Base-by-base conservation (phyloP, 495 filamentous ascomycete genomes). In the Haplographium delicatum region DNA sequence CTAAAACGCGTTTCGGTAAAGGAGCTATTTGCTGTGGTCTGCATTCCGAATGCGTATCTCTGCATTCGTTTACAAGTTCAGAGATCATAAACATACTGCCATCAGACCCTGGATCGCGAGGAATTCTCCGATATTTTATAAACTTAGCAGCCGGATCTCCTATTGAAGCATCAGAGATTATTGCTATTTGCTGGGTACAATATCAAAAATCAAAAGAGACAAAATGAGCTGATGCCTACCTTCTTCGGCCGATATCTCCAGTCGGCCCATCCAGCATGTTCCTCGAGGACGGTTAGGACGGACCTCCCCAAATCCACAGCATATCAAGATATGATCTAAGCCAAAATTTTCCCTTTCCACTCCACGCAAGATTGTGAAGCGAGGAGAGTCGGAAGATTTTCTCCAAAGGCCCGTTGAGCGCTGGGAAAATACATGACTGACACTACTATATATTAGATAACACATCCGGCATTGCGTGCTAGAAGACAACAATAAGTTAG, bases 251-350 rank as follows among this genome's bases (percentile, higher is more conserved):
- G 40, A 43, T 43, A 43, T 19, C 40, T 43, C 40, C 19, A 43
- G 25, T 43, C 40, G 40, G 20, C 40, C 40, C 15, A 43, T 15
- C 7, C 20, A 22, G 22, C 25, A 43, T 43, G 40, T 43, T 25
- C 40, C 40, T 8, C 16, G 22, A 22, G 40, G 40, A 43, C 20
- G 20, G 9, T 43, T 19, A 22, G 20, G 25, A 43, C 6, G 20
- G 15, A 22, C 19, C 40, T 4, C 15, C 9, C 20, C 40, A 43
- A 43, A 43, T 9, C 40, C 40, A 43, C 40, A 43, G 40, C 20
- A 43, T 43, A 43, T 19, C 25, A 43, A 43, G 40, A 43, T 25
- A 25, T 43, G 40, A 43, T 43, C 40, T 25, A 43, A 25, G 40
- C 40, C 40, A 43, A 43, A 43, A 22, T 43, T 43, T 43, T 43